A percentile compares a stretch with the other conserved stretches of the same genome.
phyloP scores from a whole-genome alignment of 371 early-diverging fungal genomes.

The Parasitella parasitica region DNA sequence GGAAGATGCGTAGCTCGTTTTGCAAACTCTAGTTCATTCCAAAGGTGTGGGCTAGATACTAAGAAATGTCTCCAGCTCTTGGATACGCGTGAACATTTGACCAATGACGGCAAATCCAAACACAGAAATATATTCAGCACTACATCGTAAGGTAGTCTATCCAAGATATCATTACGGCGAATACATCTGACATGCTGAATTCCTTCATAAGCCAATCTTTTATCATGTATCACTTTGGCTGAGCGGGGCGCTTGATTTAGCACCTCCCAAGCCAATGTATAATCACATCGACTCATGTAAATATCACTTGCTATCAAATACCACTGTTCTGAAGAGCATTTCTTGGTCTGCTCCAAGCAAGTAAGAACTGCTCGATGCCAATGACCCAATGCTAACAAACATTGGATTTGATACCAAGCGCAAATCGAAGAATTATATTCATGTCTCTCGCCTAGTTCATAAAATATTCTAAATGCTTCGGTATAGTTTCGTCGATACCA shows the following conservation, averaged over 20 bases:
- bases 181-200: neutral
- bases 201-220: conserved; percentile 14
- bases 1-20: conserved; percentile 1
- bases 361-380: conserved; percentile 10
- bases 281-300: conserved; percentile 7
- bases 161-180: conserved; percentile 11
- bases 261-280: conserved; percentile 7
- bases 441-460: neutral
- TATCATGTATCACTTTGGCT: conserved; percentile 1
- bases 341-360: neutral
- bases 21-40: conserved; percentile 27
- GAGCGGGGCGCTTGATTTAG: conserved; percentile 6
- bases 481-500: conserved; percentile 13
- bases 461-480: conserved; percentile 27
- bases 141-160: conserved; percentile 26
- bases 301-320: conserved; percentile 18
- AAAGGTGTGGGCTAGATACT: conserved; percentile 8
- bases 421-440: conserved; percentile 5
- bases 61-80: conserved; percentile 23
- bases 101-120: conserved; percentile 20
- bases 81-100: conserved; percentile 23
- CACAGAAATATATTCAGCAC: conserved; percentile 13
- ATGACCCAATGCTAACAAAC: conserved; percentile 7
- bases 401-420: conserved; percentile 21
- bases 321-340: conserved; percentile 8